Base-by-base conservation (phyloP, 1,284 basidiomycete species). In the Stereum hirsutum region DNA sequence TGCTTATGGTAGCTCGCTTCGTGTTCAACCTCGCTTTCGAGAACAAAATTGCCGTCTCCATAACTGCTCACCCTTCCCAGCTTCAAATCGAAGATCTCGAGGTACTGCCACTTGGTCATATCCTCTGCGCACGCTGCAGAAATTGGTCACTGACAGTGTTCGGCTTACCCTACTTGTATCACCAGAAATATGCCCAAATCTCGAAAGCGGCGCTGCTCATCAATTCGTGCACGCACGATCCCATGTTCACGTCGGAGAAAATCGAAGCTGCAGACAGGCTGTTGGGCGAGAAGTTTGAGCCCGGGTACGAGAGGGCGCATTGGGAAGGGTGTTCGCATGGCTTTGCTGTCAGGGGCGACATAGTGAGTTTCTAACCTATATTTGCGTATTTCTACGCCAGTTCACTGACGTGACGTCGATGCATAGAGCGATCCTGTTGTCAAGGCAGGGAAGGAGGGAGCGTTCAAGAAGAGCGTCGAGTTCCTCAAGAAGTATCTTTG, bases 21-120 rank as follows among this genome's bases (percentile, higher is more conserved):
- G 64, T 68, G 26, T 84, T 85, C 56, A 74, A 87, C 49, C 70
- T 87, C 39, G 78, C 80, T 0, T 75, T 84, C 49, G 78, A 84
- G 8, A 64, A 70, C 42, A 49, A 65, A 38, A 71, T 77, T 57
- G 63, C 72, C 33, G 81, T 67, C 23, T 70, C 66, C 1, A 75
- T 72, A 19, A 65, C 72, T 41, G 58, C 74, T 1, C 88, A 91
- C 59, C 88, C 87, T 2, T 85, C 84, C 3, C 62, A 80, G 2
- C 70, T 91, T 46, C 49, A 77, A 30, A 49, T 72, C 34, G 73
- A 62, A 1, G 79, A 82, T 57, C 63, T 87, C 23, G 72, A 85
- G 64, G 75, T 75, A 42, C 23, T 52, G n/a, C 10, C 10, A 12
- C 10, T 12, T n/a, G n/a, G n/a, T 23, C 23, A 70, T 66, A 1